Base-by-base conservation (phyloP, 257 asterid species). In the Echites panduratus region DNA sequence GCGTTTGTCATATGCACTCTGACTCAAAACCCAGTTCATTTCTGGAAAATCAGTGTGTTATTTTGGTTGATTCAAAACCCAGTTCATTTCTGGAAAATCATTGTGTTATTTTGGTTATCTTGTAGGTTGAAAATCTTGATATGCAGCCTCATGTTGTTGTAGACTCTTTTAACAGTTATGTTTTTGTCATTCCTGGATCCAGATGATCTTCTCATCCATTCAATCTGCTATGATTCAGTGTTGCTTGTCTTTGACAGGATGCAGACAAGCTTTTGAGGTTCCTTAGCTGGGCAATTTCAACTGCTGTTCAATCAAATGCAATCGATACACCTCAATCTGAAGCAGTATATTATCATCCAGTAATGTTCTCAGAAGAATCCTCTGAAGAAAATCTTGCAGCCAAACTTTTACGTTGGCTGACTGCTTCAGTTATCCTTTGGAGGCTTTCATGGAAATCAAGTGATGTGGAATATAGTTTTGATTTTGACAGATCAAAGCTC, bases 331-430 rank as follows among this genome's bases (percentile, higher is more conserved):
- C 66, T 73, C 79, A 73, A 67, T 59, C 76, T 47, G 86, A 84
- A 75, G 84, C 77, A 74, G 74, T 74, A 6, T 70, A 48, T 80
- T 38, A 47, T 77, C 62, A 29, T 73, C 56, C 59, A 50, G 47
- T 64, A 41, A 73, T 76, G 40, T 81, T 65, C 47, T 72, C 87
- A 4, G 83, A 77, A 66, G 81, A 72, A 72, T 76, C 78, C 24
- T 65, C 76, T 24, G 85, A 84, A 74, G 92, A 89, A 58, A 80
- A 89, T 77, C 86, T 89, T 58, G 68, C 79, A 69, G 75, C 90
- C 67, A 91, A 91, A 83, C 97, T 93, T 74, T 77, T 93, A 75
- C 86, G 96, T 76, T 93, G 98, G 97, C 78, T 93, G 79, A 76
- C 88, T 74, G 98, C 97, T 76, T 86, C 96, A 8, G 92, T 81